Base-by-base conservation (phyloP, 192 early-diverging fungal species). In the Rhizophlyctis rosea region DNA sequence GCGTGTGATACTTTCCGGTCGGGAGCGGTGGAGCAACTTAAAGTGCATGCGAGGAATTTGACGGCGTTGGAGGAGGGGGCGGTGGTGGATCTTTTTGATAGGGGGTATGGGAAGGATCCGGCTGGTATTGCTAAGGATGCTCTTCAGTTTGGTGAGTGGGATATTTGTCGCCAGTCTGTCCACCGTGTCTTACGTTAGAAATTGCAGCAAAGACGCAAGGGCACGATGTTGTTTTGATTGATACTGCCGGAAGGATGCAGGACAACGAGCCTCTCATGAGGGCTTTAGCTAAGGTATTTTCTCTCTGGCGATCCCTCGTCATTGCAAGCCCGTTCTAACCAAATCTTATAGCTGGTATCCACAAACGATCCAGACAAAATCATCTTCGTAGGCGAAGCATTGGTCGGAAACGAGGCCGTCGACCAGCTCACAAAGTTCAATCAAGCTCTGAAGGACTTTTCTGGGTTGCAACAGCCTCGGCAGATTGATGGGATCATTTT, bases 241-340 rank as follows among this genome's bases (percentile, higher is more conserved):
- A 98, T 67, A 98, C 95, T 2, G 95, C 95, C 3, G 95, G 95
- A 1, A 85, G 95, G 35, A 98, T 98, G 95, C 95, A 98, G 71
- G 95, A 98, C 67, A 98, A 98, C 62, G 95, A 96, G 75, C 95
- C 95, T 5, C 70, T 98, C 65, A 98, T 98, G 95, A 84, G 95
- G 16, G 91, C 95, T 0, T 78, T 98, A 56, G 88, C 95, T 27
- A 98, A 98, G 73, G 84, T 87, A 69, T 1, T 44, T 21, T 28
- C 27, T 1, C 18, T 1, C 18, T 54, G 25, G n/a, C 52, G n/a
- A 13, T 14, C 28, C 1, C 1, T 55, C 34, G 29, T 32, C 61
- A 53, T 49, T 27, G 33, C 29, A 23, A 25, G 29, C 34, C 16
- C 5, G 9, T 47, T 13, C 39, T 47, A 9, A 47, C n/a, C 39